Evolutionary conservation across 2,329 filamentous ascomycete species (phyloP).

Genomic region (Domatiomyces catenatus): DNA sequence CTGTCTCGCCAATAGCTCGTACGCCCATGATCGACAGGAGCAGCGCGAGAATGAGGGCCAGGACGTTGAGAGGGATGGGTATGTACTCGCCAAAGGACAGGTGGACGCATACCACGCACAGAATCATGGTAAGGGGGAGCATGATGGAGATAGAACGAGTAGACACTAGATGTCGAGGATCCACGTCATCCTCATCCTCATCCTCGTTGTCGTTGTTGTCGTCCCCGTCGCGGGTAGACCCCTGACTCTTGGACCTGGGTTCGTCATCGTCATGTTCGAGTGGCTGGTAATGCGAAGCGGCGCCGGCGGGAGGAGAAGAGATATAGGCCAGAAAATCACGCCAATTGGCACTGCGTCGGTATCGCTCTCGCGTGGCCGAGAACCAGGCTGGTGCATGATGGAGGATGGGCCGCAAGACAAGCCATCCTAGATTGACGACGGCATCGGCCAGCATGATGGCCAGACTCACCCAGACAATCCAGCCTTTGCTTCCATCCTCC

Average conservation of each 20-base stretch:
- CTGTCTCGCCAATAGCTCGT: constrained; percentile 59
- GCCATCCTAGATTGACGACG: constrained; percentile 69
- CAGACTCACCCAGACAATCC: constrained; percentile 94
- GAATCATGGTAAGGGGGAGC: constrained; percentile 56
- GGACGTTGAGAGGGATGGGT: constrained; percentile 57
- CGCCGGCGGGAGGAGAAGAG: too few relatives aligned
- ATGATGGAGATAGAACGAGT: constrained; percentile 56
- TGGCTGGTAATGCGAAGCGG: background rate
- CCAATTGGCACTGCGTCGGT: constrained; percentile 8
- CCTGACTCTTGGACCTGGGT: constrained; percentile 4
- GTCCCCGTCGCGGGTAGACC: constrained; percentile 8
- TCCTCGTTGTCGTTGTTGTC: constrained; percentile 24
- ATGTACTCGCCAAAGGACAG: constrained; percentile 72
- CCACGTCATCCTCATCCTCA: constrained; percentile 58
- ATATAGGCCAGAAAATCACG: constrained; percentile 8
- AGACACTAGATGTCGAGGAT: constrained; percentile 65
- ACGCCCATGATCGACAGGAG: constrained; percentile 50
- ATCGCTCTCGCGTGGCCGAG: constrained; percentile 7
- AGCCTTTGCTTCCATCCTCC: constrained; percentile 87
- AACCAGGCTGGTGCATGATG: constrained; percentile 28
- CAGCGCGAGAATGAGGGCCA: constrained; percentile 72
- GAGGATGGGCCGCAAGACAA: constrained; percentile 50
- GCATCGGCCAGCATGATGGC: constrained; percentile 96
- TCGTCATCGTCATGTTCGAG: background rate
- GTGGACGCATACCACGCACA: constrained; percentile 71